Evolutionary conservation across 805 yeast species (phyloP), one percentile per base, ranked within the genome.

Genomic region (Sugiyamaella smithiae): DNA sequence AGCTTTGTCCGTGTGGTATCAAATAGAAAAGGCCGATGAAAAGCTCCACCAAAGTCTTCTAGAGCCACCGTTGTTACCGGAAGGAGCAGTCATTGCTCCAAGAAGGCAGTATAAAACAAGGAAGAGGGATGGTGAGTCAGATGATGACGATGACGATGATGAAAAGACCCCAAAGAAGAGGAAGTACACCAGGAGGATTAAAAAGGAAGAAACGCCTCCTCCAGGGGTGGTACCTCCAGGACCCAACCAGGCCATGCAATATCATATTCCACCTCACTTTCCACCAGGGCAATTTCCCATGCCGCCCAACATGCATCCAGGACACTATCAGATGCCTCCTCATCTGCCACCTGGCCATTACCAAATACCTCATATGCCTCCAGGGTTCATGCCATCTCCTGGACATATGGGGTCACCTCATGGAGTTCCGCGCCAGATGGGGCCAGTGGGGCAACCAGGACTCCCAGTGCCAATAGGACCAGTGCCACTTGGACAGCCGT

Each of bases 1-100:
- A 4, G 78, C 78, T 28, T 79, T 80, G 57, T 77, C 84, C 61
- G 69, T 88, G 17, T 89, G 97, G 96, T 87, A 84, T 59, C 88
- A 85, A 57, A 72, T 91, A 12, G 70, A 66, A 19, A 53, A 56
- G 40, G 50, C 53, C 6, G 70, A 68, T 46, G 53, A 49, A 9
- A 62, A 60, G 9, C 48, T 61, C 14, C 36, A 56, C 3, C 67
- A 65, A 37, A 52, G 51, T 22, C 48, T 63, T 12, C 45, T 48
- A 8, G 44, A 48, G 47, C 57, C 54, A 8, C 55, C 59, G 1
- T 44, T 46, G 25, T 55, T 51, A 12, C 57, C 58, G 2, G 43
- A 56, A 11, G 48, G 44, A 28, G 43, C 49, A 22, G 31, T 42
- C 17, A 38, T 45, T 38, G 54, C 56, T 17, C 52, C 54, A 7